These are phyloP conservation scores for Ceratobasidium sp. DNA, from an alignment of 1,284 basidiomycete species.

Conservation along the genomic window DNA sequence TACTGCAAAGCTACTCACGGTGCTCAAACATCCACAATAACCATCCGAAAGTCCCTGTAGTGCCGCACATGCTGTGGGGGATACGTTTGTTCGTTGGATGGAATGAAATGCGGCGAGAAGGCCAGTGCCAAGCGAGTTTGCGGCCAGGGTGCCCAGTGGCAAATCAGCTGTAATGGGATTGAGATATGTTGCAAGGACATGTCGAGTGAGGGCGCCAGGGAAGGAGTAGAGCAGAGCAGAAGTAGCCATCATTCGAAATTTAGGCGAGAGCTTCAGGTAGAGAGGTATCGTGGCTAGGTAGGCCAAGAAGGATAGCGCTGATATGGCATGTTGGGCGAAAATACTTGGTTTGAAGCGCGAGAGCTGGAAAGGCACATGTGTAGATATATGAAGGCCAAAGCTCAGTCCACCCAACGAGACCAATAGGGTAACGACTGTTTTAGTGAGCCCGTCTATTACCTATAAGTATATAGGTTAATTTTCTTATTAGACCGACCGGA, in stretches of 20 bases:
- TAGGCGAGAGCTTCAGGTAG: constrained; percentile 76
- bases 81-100: constrained; percentile 62
- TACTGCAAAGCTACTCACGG: constrained; percentile 90
- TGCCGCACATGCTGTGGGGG: constrained; percentile 65
- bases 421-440: constrained; percentile 79
- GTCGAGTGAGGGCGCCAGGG: constrained; percentile 87
- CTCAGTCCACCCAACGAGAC: constrained; percentile 70
- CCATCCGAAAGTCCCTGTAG: constrained; percentile 87
- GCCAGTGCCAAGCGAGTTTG: constrained; percentile 84
- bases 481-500: too few species aligned
- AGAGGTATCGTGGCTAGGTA: constrained; percentile 67
- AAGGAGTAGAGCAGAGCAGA: constrained; percentile 91
- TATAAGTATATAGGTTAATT: constrained; percentile 49
- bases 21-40: constrained; percentile 94
- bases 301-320: constrained; percentile 50
- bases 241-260: constrained; percentile 79
- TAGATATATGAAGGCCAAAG: constrained; percentile 66
- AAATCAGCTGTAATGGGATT: constrained; percentile 71
- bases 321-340: constrained; percentile 47
- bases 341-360: constrained; percentile 39
- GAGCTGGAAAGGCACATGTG: constrained; percentile 47
- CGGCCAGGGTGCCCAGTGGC: constrained; percentile 87
- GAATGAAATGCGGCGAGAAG: constrained; percentile 76
- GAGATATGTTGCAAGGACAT: constrained; percentile 73
- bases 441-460: constrained; percentile 86